phyloP scores from a whole-genome alignment of 306 rosid genomes.

The Malus fusca region DNA sequence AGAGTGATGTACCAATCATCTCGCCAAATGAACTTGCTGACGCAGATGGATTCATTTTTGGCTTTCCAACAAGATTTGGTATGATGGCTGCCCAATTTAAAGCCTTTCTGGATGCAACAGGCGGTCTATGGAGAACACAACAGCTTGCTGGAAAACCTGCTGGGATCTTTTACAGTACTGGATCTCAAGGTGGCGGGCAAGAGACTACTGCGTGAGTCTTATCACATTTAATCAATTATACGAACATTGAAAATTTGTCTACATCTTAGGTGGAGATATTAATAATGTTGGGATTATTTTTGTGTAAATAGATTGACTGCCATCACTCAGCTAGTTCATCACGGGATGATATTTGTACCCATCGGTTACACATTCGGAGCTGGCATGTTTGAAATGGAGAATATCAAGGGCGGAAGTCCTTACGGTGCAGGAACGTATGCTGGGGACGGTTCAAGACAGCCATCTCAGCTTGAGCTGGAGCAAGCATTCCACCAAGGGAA shows the following conservation, averaged over 20 bases:
- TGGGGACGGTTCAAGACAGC: constrained; percentile 90
- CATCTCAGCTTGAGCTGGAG: constrained; percentile 67
- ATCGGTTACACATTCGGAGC: constrained; percentile 88
- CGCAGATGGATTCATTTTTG: constrained; percentile 82
- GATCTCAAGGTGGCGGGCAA: constrained; percentile 97
- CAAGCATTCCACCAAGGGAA: constrained; percentile 97
- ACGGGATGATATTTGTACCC: constrained; percentile 86
- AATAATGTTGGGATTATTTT: constrained; percentile 2
- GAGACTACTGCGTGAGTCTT: constrained; percentile 90
- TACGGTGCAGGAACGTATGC: constrained; percentile 93
- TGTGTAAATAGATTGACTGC: constrained; percentile 64
- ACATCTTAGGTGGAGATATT: not conserved
- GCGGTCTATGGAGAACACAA: constrained; percentile 83
- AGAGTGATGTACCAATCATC: constrained; percentile 66
- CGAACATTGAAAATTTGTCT: not conserved
- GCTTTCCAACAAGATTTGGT: constrained; percentile 95
- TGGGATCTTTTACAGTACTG: constrained; percentile 87
- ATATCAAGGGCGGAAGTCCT: constrained; percentile 95
- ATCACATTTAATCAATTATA: not conserved
- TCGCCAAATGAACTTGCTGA: constrained; percentile 72
- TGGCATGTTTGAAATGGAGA: constrained; percentile 94
- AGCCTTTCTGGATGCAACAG: constrained; percentile 84
- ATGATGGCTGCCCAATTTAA: constrained; percentile 99
- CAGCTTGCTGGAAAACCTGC: constrained; percentile 96
- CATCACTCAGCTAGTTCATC: constrained; percentile 90